A percentile compares a stretch with the other conserved stretches of the same genome.
phyloP scores from a whole-genome alignment of 768 basidiomycete genomes.

The Boletus pseudo-olivaceus region DNA sequence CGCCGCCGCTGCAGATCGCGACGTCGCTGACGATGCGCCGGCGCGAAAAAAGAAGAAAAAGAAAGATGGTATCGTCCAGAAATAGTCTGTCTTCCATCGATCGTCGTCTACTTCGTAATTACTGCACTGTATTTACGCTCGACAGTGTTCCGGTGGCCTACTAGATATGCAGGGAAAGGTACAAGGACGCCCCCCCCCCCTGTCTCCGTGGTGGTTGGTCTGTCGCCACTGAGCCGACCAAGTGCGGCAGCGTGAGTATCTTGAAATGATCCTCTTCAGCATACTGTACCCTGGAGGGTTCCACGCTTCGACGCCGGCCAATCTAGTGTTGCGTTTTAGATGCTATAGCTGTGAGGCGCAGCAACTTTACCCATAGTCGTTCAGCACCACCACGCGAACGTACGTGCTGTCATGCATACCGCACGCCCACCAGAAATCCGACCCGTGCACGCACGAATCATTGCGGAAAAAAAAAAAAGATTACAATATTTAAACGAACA shows the following conservation, averaged over 20 bases:
- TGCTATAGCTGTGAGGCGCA: too few relatives aligned
- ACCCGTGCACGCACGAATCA: too few relatives aligned
- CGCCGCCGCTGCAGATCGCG: neutral
- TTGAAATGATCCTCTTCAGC: too few relatives aligned
- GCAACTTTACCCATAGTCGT: too few relatives aligned
- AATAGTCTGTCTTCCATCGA: neutral
- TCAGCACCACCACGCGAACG: too few relatives aligned
- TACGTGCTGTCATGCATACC: neutral
- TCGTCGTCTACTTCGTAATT: neutral
- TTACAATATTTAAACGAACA: neutral
- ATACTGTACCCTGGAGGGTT: too few relatives aligned
- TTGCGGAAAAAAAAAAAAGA: neutral
- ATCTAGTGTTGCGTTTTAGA: too few relatives aligned
- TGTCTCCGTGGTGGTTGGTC: neutral
- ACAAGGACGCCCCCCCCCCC: neutral
- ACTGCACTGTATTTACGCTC: neutral
- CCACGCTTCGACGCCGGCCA: too few relatives aligned
- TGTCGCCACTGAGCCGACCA: neutral
- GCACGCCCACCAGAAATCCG: neutral
- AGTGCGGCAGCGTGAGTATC: too few relatives aligned
- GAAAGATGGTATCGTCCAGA: neutral
- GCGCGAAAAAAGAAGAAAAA: slow-evolving; percentile 25
- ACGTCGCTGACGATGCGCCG: neutral
- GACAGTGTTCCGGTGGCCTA: too few relatives aligned
- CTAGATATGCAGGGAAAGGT: neutral